These are phyloP conservation scores for Backusella parvicylindrica DNA, from an alignment of 192 early-diverging fungal species.

Conservation along the genomic window DNA sequence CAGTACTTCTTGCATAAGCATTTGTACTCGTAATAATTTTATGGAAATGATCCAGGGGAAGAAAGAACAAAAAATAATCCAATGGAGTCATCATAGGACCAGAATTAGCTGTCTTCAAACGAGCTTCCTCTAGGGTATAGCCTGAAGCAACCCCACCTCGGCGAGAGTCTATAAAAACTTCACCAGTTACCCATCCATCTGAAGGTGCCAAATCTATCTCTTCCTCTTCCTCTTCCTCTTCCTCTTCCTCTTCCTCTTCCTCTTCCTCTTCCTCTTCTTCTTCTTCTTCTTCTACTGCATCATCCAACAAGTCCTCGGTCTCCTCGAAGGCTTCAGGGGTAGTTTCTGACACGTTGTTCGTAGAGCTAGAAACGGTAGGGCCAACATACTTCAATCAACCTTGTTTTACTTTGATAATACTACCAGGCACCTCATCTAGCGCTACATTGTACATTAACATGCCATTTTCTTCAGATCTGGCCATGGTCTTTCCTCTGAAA, in stretches of 20 bases:
- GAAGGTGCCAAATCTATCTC: background rate
- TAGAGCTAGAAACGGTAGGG: background rate
- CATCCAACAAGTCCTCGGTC: background rate
- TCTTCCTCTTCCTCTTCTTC: background rate
- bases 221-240: background rate
- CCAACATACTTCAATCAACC: background rate
- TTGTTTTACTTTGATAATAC: background rate
- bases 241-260: background rate
- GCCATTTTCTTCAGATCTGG: background rate
- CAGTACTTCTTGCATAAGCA: background rate
- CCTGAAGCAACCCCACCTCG: too few relatives aligned
- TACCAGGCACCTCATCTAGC: background rate
- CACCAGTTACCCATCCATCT: background rate
- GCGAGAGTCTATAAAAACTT: background rate
- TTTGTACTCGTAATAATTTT: background rate
- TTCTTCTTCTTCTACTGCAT: background rate
- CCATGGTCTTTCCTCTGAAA: too few relatives aligned
- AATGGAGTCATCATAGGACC: background rate
- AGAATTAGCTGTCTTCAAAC: background rate
- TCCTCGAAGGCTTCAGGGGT: background rate
- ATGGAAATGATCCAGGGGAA: background rate
- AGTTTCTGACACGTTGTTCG: background rate
- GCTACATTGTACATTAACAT: background rate
- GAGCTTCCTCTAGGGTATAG: too few relatives aligned
- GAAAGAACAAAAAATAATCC: conserved; percentile 9